Evolutionary conservation across 371 early-diverging fungal species (phyloP), one percentile per base, ranked within the genome.

Genomic region (Catenaria anguillulae): DNA sequence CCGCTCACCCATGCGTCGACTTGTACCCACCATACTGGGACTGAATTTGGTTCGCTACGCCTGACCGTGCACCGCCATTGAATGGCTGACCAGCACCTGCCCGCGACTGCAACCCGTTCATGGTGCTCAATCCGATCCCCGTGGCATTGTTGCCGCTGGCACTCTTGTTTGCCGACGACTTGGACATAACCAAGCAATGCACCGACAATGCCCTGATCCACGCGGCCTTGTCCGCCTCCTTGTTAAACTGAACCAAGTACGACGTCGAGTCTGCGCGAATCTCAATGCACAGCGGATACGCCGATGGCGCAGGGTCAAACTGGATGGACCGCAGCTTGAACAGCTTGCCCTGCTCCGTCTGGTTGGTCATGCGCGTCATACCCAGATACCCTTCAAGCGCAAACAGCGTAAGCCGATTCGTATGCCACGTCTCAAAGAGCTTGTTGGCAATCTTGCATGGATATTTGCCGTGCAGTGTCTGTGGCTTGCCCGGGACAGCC

Each of bases 361-460:
- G 4, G 15, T 29, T 29, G 29, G 26, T 50, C 5, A 29, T 26
- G 29, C 52, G 52, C 24, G 52, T 50, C 29, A 50, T 26, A 2
- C 29, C 52, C 29, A 50, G 52, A 17, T 29, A 50, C 10, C 52
- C 52, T 17, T 50, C 52, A 31, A 50, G 52, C 52, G 52, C 52
- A 23, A 50, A 29, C 29, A 50, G 52, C 52, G 29, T 50, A 13
- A 50, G 29, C 29, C 52, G 52, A 31, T 50, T 8, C 52, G 52
- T 50, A 31, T 50, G 52, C 52, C 52, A 50, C 52, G 52, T 50
- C 52, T 50, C 31, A 17, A 50, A 50, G 15, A 50, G 52, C 10
- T 8, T 8, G 31, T 50, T 50, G 33, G 29, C 52, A 31, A 50
- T 8, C 31, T 50, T 26, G 52, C 8, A 4, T 17, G 45, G 45